phyloP scores from a whole-genome alignment of 140 eudicot species.

The Erigeron philadelphicus region DNA sequence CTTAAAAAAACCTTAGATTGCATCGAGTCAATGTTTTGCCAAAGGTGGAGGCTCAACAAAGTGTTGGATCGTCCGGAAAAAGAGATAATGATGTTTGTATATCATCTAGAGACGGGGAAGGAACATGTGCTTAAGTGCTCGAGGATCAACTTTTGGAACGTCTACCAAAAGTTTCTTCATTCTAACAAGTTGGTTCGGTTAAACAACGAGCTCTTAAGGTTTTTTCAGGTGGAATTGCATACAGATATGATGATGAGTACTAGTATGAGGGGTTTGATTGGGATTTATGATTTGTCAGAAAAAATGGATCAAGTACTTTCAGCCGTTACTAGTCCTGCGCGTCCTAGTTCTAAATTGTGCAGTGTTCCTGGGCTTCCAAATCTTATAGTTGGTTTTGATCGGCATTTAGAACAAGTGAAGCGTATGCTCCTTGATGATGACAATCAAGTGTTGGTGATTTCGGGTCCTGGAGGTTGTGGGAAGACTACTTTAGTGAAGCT shows the following conservation, averaged over 20 bases:
- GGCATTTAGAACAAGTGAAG: slow-evolving; percentile 21
- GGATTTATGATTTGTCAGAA: neutral
- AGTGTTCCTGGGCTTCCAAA: slow-evolving; percentile 25
- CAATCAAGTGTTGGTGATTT: slow-evolving; percentile 25
- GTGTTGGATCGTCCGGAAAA: slow-evolving; percentile 4
- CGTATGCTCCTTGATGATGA: slow-evolving; percentile 20
- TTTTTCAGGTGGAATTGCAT: slow-evolving; percentile 23
- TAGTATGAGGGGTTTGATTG: neutral
- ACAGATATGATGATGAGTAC: neutral
- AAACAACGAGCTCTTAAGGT: slow-evolving; percentile 11
- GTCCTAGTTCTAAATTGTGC: neutral
- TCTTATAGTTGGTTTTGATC: slow-evolving; percentile 29
- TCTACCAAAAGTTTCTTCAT: neutral
- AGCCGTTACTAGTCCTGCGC: neutral
- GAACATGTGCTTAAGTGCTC: slow-evolving; percentile 24
- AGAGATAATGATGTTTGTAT: neutral
- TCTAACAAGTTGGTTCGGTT: slow-evolving; percentile 19
- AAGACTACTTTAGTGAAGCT: slow-evolving; percentile 39
- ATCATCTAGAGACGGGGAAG: slow-evolving; percentile 22
- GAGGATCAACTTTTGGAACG: slow-evolving; percentile 12
- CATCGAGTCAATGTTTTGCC: slow-evolving; percentile 16
- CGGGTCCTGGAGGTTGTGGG: slow-evolving; percentile 42
- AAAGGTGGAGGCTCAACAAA: neutral
- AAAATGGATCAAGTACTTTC: neutral
- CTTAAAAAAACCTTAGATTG: slow-evolving; percentile 15